These are phyloP conservation scores for Xylaria sp. DNA, from an alignment of 2,329 filamentous ascomycete genomes.

Conservation along the genomic window DNA sequence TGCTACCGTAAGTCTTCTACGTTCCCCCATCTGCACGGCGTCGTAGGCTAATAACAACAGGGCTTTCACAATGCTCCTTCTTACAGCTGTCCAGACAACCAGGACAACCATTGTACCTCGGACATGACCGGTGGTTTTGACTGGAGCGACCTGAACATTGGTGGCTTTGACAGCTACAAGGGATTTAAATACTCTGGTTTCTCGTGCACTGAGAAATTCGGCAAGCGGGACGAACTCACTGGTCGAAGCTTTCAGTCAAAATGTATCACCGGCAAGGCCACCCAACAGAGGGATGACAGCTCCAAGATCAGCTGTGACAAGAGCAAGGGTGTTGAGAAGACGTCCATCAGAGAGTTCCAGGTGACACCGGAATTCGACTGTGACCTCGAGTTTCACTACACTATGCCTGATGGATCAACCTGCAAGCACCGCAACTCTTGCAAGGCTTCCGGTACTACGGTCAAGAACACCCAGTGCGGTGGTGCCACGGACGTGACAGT, in stretches of 20 bases:
- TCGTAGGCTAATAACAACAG: conserved; percentile 18
- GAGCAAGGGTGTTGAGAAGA: conserved; percentile 56
- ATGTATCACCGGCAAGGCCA: conserved; percentile 64
- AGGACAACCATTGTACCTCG: conserved; percentile 77
- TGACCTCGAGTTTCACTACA: conserved; percentile 84
- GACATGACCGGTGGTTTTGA: conserved; percentile 73
- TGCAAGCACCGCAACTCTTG: conserved; percentile 82
- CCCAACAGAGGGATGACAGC: conserved; percentile 51
- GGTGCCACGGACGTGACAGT: conserved; percentile 84
- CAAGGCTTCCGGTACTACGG: conserved; percentile 67
- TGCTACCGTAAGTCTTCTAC: conserved; percentile 49
- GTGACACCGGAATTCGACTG: conserved; percentile 76
- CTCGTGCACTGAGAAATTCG: conserved; percentile 64
- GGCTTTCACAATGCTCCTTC: conserved; percentile 45
- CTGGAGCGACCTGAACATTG: conserved; percentile 68
- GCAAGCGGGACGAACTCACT: conserved; percentile 62
- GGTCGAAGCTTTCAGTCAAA: conserved; percentile 61
- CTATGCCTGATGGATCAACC: conserved; percentile 78
- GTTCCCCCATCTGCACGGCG: neutral
- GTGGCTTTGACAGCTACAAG: conserved; percentile 68
- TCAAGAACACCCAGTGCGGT: conserved; percentile 90
- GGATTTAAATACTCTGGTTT: conserved; percentile 79
- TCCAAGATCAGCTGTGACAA: conserved; percentile 64
- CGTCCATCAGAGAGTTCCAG: conserved; percentile 78
- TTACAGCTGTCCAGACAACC: conserved; percentile 74